Percentiles rank a stretch among this genome's conserved stretches.
Conservation (phyloP, 371 early-diverging fungal species). For the Chytridium lagenaria region DNA sequence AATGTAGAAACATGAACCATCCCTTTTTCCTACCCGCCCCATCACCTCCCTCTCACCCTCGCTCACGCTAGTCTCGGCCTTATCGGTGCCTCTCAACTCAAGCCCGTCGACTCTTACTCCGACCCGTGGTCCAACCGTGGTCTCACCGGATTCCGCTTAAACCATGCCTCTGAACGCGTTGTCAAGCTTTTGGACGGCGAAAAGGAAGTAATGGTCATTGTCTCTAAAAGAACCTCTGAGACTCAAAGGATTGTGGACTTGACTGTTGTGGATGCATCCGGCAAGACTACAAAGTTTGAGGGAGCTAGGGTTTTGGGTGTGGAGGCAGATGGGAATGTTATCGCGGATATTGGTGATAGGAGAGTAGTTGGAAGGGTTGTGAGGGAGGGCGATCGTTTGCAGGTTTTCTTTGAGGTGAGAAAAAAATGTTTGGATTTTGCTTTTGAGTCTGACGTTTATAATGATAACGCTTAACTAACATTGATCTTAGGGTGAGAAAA, state of each 20-base stretch:
- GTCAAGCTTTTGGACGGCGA: constrained; percentile 32
- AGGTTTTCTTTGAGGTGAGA: constrained; percentile 68
- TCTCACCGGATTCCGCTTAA: constrained; percentile 39
- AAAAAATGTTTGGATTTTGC: not conserved
- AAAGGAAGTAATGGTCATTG: constrained; percentile 22
- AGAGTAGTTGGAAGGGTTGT: constrained; percentile 66
- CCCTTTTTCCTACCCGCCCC: constrained; percentile 65
- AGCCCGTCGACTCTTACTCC: not conserved
- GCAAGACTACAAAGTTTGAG: constrained; percentile 24
- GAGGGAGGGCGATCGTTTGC: constrained; percentile 62
- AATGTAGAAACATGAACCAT: constrained; percentile 72
- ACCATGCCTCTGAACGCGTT: constrained; percentile 25
- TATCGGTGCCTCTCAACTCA: constrained; percentile 45
- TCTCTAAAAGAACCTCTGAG: constrained; percentile 1
- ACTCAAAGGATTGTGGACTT: not conserved
- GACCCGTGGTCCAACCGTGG: constrained; percentile 39
- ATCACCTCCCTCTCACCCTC: constrained; percentile 56
- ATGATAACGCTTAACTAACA: not conserved
- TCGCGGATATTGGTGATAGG: constrained; percentile 66
- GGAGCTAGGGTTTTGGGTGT: constrained; percentile 17
- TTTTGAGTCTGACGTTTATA: not conserved
- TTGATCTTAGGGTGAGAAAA: constrained; percentile 32
- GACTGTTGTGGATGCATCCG: constrained; percentile 1
- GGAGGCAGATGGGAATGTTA: constrained; percentile 20
- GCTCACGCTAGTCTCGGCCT: constrained; percentile 77